Conservation (phyloP, 106 monocot genomes). For the Acanthochlamys bracteata region DNA sequence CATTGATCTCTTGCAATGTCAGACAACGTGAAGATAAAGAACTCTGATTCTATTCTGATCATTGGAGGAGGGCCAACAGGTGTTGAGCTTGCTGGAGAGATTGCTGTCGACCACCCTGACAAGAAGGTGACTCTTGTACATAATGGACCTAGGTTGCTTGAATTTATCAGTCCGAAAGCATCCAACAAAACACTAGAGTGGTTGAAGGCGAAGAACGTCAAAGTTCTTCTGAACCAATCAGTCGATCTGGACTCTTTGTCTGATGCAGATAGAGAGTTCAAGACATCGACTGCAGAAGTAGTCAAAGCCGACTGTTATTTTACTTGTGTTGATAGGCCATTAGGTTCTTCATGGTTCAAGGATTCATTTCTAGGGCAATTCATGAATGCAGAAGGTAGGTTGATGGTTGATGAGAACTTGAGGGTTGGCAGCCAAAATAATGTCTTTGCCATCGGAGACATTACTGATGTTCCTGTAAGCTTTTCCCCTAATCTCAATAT, state of each 20-base stretch:
- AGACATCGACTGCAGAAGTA: conserved; percentile 19
- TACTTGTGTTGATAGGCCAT: conserved; percentile 22
- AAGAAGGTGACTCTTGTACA: conserved; percentile 44
- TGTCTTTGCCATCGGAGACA: conserved; percentile 40
- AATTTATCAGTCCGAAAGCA: conserved; percentile 20
- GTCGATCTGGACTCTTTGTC: conserved; percentile 20
- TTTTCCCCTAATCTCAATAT: no score
- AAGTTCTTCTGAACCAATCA: conserved; percentile 26
- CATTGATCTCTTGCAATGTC: neutral
- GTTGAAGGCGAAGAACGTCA: conserved; percentile 23
- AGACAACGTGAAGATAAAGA: conserved; percentile 31
- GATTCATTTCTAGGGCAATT: conserved; percentile 19
- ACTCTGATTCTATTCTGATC: conserved; percentile 27
- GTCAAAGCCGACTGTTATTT: conserved; percentile 33
- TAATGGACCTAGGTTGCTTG: conserved; percentile 19
- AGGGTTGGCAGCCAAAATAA: conserved; percentile 25
- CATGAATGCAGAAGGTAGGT: conserved; percentile 20
- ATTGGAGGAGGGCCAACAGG: conserved; percentile 43
- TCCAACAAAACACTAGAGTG: conserved; percentile 23
- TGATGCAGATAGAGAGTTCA: conserved; percentile 6
- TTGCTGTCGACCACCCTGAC: conserved; percentile 26
- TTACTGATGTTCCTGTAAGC: conserved; percentile 36
- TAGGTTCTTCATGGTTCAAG: conserved; percentile 31
- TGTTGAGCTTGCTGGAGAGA: conserved; percentile 43
- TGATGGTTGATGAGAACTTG: conserved; percentile 33